Conservation (phyloP, 2,329 filamentous ascomycete species). For the Rhynchosporium secalis region DNA sequence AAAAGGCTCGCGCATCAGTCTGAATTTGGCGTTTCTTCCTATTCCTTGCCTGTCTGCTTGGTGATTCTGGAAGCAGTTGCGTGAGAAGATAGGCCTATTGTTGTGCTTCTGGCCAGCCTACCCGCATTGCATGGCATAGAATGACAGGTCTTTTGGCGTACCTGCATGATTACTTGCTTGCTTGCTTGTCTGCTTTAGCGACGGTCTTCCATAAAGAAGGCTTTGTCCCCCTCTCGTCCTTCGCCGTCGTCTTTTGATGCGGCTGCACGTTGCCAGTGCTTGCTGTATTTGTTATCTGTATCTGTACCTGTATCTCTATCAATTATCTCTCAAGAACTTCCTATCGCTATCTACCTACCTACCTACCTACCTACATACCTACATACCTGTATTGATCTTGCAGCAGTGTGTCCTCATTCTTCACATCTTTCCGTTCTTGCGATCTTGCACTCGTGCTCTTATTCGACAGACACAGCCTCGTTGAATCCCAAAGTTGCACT, state of each 20-base stretch:
- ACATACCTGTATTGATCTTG: not conserved
- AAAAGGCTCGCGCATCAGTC: conserved; percentile 20
- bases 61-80: conserved; percentile 23
- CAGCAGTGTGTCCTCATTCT: conserved; percentile 9
- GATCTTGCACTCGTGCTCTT: not conserved
- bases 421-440: not conserved
- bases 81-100: conserved; percentile 23
- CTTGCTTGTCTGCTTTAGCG: not conserved
- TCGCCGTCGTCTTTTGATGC: not conserved
- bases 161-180: too few species aligned
- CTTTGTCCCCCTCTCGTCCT: conserved; percentile 19
- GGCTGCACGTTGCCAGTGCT: conserved; percentile 1
- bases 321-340: conserved; percentile 20
- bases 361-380: too few species aligned
- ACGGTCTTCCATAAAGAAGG: conserved; percentile 28
- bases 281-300: not conserved
- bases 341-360: conserved; percentile 3
- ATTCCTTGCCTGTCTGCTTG: conserved; percentile 26
- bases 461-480: not conserved
- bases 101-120: not conserved
- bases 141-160: not conserved
- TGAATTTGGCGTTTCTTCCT: conserved; percentile 22
- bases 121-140: conserved; percentile 10
- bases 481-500: not conserved
- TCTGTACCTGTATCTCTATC: conserved; percentile 20